Base-by-base conservation (phyloP, 2,329 filamentous ascomycete genomes). In the Beauveria scarabaeidicola region DNA sequence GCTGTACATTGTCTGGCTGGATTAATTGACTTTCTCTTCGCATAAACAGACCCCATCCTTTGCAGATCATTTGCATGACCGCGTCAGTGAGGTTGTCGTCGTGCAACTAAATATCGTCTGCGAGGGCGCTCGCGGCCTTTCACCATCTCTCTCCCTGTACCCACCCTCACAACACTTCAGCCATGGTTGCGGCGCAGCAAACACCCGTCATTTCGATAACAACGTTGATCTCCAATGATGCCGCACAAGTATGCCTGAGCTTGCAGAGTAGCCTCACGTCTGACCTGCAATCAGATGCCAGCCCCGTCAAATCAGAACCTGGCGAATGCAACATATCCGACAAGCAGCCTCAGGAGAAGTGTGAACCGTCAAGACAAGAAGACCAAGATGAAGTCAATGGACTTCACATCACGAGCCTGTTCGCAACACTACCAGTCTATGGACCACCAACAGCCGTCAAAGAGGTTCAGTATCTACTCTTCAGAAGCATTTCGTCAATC, bases 381-480 rank as follows among this genome's bases (percentile, higher is more conserved):
- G 53, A 10, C 43, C 41, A 47, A n/a, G 41, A 56, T 47, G 53
- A 56, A n/a, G 19, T 40, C 40, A 36, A 43, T 29, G 8, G 15
- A 27, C 19, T 53, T 21, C 53, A 48, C 17, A 53, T 52, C 9
- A 56, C 52, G 15, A 55, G 47, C 32, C 52, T 61, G 4, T 58
- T 61, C 32, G 29, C 59, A 32, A 4, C 21, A 25, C 23, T 57
- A 65, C 88, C 90, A 3, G 75, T 96, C 5, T 97, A 97, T 64
- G 91, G 91, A 6, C 89, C 90, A 0, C 85, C 91, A 0, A 86
- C 88, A 0, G 55, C 82, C 0, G 61, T 87, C n/a, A 80, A 85
- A 52, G 78, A 83, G 36, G 36, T 91, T 1, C 87, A 92, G 64
- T 89, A 84, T 68, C 71, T 79, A 32, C 74, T 80, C 17, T 88